Evolutionary conservation across 2,329 filamentous ascomycete genomes (phyloP).

Genomic region (Lizonia empirigonia): DNA sequence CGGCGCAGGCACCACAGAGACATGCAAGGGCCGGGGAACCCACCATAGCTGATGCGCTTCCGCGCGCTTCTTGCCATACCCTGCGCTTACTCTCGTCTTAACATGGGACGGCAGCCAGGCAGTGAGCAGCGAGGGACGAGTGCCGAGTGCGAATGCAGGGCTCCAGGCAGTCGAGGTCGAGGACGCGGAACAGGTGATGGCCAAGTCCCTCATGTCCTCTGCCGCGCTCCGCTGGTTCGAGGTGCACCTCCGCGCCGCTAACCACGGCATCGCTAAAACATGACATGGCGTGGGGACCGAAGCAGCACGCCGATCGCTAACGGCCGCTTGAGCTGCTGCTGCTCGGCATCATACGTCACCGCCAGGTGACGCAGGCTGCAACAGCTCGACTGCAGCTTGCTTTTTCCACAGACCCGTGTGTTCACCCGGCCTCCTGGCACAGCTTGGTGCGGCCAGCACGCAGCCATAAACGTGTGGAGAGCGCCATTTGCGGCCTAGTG

Average conservation of each 20-base stretch:
- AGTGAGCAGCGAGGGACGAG: neutral
- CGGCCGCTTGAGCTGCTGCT: conserved; percentile 12
- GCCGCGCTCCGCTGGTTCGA: conserved; percentile 1
- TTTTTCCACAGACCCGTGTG: neutral
- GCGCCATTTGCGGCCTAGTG: conserved; percentile 3
- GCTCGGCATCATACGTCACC: conserved; percentile 14
- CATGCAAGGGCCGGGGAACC: conserved; percentile 22
- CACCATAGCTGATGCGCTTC: conserved; percentile 61
- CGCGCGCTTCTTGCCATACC: conserved; percentile 59
- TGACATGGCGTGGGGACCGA: conserved; percentile 12
- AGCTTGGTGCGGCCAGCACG: neutral
- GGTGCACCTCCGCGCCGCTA: conserved; percentile 12
- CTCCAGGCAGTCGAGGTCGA: neutral
- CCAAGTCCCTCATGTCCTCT: conserved; percentile 2
- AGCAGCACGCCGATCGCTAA: conserved; percentile 6
- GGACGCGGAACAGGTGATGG: conserved; percentile 1
- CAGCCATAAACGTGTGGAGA: neutral
- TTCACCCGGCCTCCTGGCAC: conserved; percentile 7
- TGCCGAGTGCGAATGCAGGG: neutral
- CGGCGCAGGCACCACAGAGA: neutral
- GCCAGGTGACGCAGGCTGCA: neutral
- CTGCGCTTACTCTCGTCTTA: conserved; percentile 21
- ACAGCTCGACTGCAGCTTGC: conserved; percentile 7
- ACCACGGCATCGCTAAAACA: conserved; percentile 8
- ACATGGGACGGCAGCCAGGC: conserved; percentile 27